Conservation (phyloP, 2,329 filamentous ascomycete genomes). For the Pezicula carpinea region DNA sequence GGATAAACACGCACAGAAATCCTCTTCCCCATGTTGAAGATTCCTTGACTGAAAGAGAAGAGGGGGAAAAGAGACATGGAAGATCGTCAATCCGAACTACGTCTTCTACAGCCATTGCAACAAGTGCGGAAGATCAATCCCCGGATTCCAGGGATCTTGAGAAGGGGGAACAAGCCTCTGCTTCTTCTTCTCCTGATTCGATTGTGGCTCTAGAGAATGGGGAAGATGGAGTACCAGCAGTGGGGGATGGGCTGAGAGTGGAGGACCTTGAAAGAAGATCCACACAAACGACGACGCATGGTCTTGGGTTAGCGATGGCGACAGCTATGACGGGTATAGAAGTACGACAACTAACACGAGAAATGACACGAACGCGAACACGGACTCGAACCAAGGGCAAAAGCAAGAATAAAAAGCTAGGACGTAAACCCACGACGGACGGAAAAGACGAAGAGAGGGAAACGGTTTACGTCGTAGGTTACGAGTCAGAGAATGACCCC, state of each 20-base stretch:
- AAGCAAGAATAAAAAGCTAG: constrained; percentile 1
- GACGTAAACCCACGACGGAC: neutral
- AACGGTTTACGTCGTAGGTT: constrained; percentile 36
- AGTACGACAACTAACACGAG: constrained; percentile 14
- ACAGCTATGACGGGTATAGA: constrained; percentile 17
- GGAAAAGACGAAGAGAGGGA: constrained; percentile 10
- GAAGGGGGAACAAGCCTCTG: constrained; percentile 9
- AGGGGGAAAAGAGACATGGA: constrained; percentile 2
- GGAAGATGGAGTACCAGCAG: too few relatives aligned
- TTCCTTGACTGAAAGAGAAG: neutral
- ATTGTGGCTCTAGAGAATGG: too few relatives aligned
- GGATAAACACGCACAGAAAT: constrained; percentile 14
- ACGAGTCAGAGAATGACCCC: constrained; percentile 32
- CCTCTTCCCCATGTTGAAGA: neutral
- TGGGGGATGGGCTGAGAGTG: too few relatives aligned
- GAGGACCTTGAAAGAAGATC: constrained; percentile 5
- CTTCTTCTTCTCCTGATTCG: neutral
- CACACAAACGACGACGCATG: constrained; percentile 6
- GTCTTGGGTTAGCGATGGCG: constrained; percentile 17
- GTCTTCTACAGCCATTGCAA: constrained; percentile 4
- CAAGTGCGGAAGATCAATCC: neutral
- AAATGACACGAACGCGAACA: constrained; percentile 12
- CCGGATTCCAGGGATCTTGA: constrained; percentile 13
- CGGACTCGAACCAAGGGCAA: neutral
- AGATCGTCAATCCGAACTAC: constrained; percentile 12